phyloP scores from a whole-genome alignment of 805 yeast species.

The Barnettozyma vustinii region DNA sequence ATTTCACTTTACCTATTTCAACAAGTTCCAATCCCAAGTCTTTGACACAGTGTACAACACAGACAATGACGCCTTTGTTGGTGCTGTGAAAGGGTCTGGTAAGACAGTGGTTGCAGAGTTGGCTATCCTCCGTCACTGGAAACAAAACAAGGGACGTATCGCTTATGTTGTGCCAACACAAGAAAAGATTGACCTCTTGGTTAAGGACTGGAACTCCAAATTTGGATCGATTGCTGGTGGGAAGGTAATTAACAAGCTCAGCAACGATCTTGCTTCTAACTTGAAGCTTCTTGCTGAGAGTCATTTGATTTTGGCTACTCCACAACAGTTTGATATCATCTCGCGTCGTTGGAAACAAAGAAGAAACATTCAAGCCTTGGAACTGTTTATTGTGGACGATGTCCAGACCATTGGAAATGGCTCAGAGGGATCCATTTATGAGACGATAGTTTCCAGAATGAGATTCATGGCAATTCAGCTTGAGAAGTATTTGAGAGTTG shows the following conservation, averaged over 20 bases:
- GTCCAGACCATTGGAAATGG: conserved; percentile 61
- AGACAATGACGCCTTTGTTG: conserved; percentile 57
- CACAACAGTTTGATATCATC: conserved; percentile 65
- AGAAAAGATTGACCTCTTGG: conserved; percentile 43
- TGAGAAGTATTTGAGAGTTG: conserved; percentile 52
- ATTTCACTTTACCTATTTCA: conserved; percentile 51
- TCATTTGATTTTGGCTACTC: conserved; percentile 74
- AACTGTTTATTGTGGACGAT: conserved; percentile 68
- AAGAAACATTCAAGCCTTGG: conserved; percentile 61
- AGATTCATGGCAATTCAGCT: conserved; percentile 62
- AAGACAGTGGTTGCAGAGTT: conserved; percentile 68
- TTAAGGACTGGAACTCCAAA: conserved; percentile 47
- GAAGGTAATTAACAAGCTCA: conserved; percentile 49
- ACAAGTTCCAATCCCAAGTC: conserved; percentile 68
- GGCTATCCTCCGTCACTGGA: conserved; percentile 71
- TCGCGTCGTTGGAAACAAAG: conserved; percentile 83
- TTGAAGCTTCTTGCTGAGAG: conserved; percentile 48
- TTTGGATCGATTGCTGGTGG: conserved; percentile 50
- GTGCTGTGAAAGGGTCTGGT: conserved; percentile 73
- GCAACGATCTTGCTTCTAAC: conserved; percentile 48
- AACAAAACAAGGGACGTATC: conserved; percentile 59
- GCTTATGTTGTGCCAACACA: conserved; percentile 67
- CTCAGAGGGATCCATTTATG: conserved; percentile 57
- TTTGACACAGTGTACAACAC: conserved; percentile 55
- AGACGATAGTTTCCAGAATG: conserved; percentile 64